phyloP scores from a whole-genome alignment of 495 filamentous ascomycete species.

The Talaromyces thailandensis region DNA sequence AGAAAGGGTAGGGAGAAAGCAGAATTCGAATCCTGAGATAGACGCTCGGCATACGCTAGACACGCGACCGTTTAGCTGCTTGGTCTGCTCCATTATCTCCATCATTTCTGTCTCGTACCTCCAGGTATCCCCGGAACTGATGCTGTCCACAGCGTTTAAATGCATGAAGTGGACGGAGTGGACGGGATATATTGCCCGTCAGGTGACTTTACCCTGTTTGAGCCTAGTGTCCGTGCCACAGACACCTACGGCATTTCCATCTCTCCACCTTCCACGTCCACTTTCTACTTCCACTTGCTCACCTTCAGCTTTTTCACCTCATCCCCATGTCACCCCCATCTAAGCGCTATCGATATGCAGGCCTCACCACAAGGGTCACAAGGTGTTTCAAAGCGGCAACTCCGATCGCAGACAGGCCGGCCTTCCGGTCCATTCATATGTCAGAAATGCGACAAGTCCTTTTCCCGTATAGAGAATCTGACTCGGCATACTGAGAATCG shows the following conservation, averaged over 20 bases:
- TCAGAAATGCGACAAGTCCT: conserved; percentile 4
- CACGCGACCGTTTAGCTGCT: background rate
- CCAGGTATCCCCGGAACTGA: background rate
- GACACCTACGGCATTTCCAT: background rate
- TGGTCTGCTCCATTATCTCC: background rate
- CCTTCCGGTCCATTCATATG: background rate
- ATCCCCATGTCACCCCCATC: background rate
- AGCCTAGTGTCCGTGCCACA: background rate
- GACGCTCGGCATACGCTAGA: background rate
- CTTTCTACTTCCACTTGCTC: background rate
- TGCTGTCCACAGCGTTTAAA: background rate
- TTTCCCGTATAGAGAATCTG: conserved; percentile 9
- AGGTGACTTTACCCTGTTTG: background rate
- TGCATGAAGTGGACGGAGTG: background rate
- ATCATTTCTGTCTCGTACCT: background rate
- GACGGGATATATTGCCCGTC: background rate
- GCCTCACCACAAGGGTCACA: background rate
- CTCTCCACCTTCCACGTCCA: background rate
- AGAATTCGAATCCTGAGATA: background rate
- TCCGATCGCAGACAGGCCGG: background rate
- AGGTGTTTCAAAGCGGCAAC: background rate
- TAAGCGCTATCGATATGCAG: background rate
- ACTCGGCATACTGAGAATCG: background rate
- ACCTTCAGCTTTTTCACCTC: background rate
- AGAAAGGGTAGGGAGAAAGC: background rate